These are phyloP conservation scores for Leucocoprinus leucothites DNA, from an alignment of 768 basidiomycete species.

Conservation along the genomic window DNA sequence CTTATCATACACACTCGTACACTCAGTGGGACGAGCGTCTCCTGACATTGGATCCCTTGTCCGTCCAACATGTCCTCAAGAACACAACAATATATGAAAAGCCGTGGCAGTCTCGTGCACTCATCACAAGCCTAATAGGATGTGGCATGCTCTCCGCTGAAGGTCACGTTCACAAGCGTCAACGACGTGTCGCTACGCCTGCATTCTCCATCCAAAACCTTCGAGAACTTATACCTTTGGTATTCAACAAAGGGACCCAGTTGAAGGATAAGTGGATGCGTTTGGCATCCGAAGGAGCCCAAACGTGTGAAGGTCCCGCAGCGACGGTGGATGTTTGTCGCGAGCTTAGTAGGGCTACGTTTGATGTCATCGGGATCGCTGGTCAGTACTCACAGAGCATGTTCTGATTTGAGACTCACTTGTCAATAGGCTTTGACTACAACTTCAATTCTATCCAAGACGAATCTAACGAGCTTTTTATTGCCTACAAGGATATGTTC, in stretches of 20 bases:
- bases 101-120: slow-evolving; percentile 71
- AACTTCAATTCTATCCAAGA: slow-evolving; percentile 81
- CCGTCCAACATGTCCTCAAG: slow-evolving; percentile 71
- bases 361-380: slow-evolving; percentile 90
- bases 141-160: slow-evolving; percentile 81
- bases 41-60: slow-evolving; percentile 75
- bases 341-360: slow-evolving; percentile 81
- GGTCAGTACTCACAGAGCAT: slow-evolving; percentile 37
- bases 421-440: slow-evolving; percentile 74
- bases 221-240: slow-evolving; percentile 66
- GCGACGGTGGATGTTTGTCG: slow-evolving; percentile 66
- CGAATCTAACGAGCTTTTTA: slow-evolving; percentile 73
- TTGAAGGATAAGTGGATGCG: slow-evolving; percentile 60
- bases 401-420: background rate
- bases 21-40: slow-evolving; percentile 75
- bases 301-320: background rate
- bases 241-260: slow-evolving; percentile 64
- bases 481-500: slow-evolving; percentile 86
- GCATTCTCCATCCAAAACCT: slow-evolving; percentile 82
- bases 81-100: slow-evolving; percentile 77
- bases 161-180: slow-evolving; percentile 74
- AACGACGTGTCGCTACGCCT: slow-evolving; percentile 71
- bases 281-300: slow-evolving; percentile 29
- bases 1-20: background rate
- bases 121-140: slow-evolving; percentile 78